Evolutionary conservation across 1,284 basidiomycete genomes (phyloP).

Genomic region (Hemileia vastatrix): DNA sequence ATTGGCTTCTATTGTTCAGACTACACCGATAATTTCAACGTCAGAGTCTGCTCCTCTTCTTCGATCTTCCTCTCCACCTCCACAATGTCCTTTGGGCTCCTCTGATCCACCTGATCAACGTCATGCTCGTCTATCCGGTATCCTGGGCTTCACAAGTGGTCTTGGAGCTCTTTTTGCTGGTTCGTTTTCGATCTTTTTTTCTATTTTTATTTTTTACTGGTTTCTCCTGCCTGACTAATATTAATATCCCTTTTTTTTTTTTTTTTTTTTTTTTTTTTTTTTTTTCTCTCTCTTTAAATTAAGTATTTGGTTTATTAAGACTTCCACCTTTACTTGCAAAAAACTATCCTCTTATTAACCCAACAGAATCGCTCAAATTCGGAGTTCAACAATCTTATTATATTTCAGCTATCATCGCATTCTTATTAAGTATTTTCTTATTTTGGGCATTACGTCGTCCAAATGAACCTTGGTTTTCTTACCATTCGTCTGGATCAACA

Average conservation of each 20-base stretch:
- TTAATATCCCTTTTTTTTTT: not conserved
- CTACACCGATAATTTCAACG: no score
- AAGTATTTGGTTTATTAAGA: conserved; percentile 6
- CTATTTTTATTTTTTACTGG: not conserved
- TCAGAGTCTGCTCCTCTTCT: not conserved
- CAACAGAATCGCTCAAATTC: not conserved
- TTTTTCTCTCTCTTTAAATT: no score
- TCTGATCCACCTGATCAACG: no score
- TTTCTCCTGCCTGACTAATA: not conserved
- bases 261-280: no score
- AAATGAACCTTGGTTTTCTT: conserved; percentile 1
- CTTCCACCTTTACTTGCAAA: conserved; percentile 3
- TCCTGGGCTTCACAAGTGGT: conserved; percentile 6
- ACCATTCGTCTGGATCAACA: not conserved
- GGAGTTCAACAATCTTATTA: conserved; percentile 1
- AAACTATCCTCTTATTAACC: not conserved
- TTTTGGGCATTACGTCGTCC: conserved; percentile 6
- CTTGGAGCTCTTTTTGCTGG: conserved; percentile 10
- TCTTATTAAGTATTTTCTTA: not conserved
- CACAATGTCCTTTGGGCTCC: not conserved
- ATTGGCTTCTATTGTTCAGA: conserved; percentile 3
- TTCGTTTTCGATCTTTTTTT: not conserved
- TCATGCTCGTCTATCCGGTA: not conserved
- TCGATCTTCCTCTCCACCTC: not conserved
- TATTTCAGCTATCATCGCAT: conserved; percentile 2